Evolutionary conservation across 78 protist species (phyloP).

Genomic region (Dictyostelium firmibasis): DNA sequence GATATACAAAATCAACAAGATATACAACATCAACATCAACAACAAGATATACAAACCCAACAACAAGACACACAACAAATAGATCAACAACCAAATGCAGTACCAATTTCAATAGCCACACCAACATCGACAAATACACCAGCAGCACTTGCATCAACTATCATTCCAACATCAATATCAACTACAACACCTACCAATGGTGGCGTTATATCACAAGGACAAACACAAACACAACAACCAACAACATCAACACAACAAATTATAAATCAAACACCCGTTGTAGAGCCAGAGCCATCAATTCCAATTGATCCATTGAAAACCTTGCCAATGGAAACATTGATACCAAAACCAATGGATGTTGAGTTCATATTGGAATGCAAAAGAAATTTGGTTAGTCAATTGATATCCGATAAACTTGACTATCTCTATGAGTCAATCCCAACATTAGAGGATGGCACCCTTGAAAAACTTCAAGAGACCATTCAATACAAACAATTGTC

Average conservation of each 20-base stretch:
- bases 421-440: neutral
- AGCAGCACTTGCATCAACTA: neutral
- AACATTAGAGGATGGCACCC: neutral
- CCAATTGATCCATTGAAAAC: neutral
- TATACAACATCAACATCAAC: neutral
- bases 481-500: slow-evolving; percentile 37
- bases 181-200: neutral
- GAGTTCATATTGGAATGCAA: neutral
- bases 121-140: neutral
- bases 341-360: slow-evolving; percentile 25
- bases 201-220: too few species aligned
- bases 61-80: neutral
- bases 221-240: neutral
- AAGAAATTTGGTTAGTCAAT: neutral
- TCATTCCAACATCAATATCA: neutral
- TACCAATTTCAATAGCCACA: neutral
- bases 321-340: slow-evolving; percentile 10
- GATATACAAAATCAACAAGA: neutral
- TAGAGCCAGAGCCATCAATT: neutral
- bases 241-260: neutral
- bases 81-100: neutral
- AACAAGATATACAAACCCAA: neutral
- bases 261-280: neutral
- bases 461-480: neutral
- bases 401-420: neutral